phyloP scores from a whole-genome alignment of 2,329 filamentous ascomycete genomes.

The Ascochyta fabae region DNA sequence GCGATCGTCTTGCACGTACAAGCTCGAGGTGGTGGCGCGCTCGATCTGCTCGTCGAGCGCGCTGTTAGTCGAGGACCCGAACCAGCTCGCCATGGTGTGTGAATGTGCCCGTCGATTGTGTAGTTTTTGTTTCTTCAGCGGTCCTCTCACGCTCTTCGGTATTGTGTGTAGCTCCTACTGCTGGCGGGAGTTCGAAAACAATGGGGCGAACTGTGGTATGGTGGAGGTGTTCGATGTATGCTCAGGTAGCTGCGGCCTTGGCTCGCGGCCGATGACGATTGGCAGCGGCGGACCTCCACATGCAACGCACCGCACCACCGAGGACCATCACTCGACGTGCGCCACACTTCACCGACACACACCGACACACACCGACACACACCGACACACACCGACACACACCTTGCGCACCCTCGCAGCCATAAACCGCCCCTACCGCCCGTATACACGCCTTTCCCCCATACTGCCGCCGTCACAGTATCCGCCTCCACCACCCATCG shows the following conservation, averaged over 20 bases:
- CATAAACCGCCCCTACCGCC: not conserved
- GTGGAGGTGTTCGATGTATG: constrained; percentile 1
- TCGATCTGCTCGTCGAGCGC: constrained; percentile 97
- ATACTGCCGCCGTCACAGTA: constrained; percentile 2
- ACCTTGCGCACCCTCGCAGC: not conserved
- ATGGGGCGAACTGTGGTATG: not conserved
- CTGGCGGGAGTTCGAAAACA: not conserved
- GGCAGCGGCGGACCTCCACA: not conserved
- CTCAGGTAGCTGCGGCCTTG: constrained; percentile 9
- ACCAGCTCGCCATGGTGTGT: constrained; percentile 87
- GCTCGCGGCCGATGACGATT: constrained; percentile 2
- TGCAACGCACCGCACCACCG: constrained; percentile 1
- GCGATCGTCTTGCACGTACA: constrained; percentile 61
- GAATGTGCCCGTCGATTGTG: not conserved
- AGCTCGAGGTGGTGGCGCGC: constrained; percentile 89
- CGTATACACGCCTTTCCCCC: not conserved
- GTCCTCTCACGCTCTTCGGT: not conserved
- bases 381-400: not conserved
- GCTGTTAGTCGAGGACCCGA: constrained; percentile 79
- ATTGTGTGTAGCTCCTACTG: not conserved
- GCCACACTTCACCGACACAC: constrained; percentile 3
- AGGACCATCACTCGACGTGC: constrained; percentile 3
- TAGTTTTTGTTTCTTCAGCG: not conserved
- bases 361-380: constrained; percentile 1
- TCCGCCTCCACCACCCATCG: not conserved